These are phyloP conservation scores for Entrophospora sp. DNA, from an alignment of 192 early-diverging fungal species.

Conservation along the genomic window DNA sequence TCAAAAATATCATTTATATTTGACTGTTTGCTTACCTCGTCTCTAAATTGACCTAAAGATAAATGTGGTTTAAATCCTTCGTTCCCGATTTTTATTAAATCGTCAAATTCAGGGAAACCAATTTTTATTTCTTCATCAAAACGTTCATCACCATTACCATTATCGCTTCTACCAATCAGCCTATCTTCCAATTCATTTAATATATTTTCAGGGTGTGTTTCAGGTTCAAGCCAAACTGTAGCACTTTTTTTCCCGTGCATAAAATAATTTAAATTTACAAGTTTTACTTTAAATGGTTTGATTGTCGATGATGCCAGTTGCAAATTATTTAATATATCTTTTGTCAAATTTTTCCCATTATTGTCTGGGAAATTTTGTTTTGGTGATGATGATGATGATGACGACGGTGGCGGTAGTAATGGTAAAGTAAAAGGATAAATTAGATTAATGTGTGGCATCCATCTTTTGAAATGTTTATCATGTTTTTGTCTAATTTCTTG, in stretches of 20 bases:
- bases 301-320: background rate
- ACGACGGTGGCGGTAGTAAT: background rate
- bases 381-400: too few species aligned
- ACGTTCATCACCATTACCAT: background rate
- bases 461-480: conserved; percentile 13
- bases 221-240: conserved; percentile 3
- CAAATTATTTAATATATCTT: background rate
- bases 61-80: conserved; percentile 3
- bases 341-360: too few species aligned
- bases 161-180: background rate
- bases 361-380: too few species aligned
- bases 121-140: background rate
- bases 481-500: background rate
- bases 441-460: conserved; percentile 11
- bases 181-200: background rate
- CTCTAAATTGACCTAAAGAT: conserved; percentile 2
- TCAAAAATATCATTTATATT: background rate
- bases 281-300: background rate
- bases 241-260: background rate
- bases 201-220: background rate
- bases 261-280: background rate
- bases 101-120: conserved; percentile 1
- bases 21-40: background rate
- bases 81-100: background rate
- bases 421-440: conserved; percentile 2